These are phyloP conservation scores for Gloeophyllum trabeum DNA, from an alignment of 768 basidiomycete species.

Conservation along the genomic window DNA sequence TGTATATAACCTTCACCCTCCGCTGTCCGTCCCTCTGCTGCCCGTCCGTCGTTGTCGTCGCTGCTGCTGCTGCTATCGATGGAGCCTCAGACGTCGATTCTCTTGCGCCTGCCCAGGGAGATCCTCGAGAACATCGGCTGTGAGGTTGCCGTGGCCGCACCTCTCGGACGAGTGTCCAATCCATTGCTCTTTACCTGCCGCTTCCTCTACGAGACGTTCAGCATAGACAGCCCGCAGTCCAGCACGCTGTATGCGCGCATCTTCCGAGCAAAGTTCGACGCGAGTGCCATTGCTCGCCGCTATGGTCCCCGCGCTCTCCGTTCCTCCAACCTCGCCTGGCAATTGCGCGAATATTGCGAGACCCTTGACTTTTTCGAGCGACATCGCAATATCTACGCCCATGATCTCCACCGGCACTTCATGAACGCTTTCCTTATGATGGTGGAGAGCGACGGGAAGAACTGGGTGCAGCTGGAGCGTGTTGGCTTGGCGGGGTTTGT, in stretches of 20 bases:
- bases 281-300: slow-evolving; percentile 36
- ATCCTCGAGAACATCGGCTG: slow-evolving; percentile 40
- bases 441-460: slow-evolving; percentile 59
- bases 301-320: slow-evolving; percentile 27
- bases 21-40: no score
- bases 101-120: slow-evolving; percentile 28
- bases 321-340: slow-evolving; percentile 23
- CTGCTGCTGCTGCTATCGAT: slow-evolving; percentile 2
- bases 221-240: slow-evolving; percentile 10
- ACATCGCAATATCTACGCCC: slow-evolving; percentile 17
- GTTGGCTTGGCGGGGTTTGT: slow-evolving; percentile 38
- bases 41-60: no score
- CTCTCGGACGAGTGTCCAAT: slow-evolving; percentile 32
- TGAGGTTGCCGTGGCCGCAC: slow-evolving; percentile 27
- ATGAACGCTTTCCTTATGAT: slow-evolving; percentile 43
- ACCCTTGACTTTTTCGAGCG: slow-evolving; percentile 19
- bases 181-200: slow-evolving; percentile 36
- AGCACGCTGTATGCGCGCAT: slow-evolving; percentile 39
- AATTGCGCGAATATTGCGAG: slow-evolving; percentile 26
- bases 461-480: slow-evolving; percentile 40
- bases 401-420: slow-evolving; percentile 24
- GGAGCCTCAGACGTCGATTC: slow-evolving; percentile 9
- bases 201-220: slow-evolving; percentile 25
- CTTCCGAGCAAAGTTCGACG: slow-evolving; percentile 48
- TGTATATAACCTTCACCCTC: neutral